Evolutionary conservation across 495 filamentous ascomycete genomes (phyloP).

Genomic region (Aspergillus sclerotiicarbonarius): DNA sequence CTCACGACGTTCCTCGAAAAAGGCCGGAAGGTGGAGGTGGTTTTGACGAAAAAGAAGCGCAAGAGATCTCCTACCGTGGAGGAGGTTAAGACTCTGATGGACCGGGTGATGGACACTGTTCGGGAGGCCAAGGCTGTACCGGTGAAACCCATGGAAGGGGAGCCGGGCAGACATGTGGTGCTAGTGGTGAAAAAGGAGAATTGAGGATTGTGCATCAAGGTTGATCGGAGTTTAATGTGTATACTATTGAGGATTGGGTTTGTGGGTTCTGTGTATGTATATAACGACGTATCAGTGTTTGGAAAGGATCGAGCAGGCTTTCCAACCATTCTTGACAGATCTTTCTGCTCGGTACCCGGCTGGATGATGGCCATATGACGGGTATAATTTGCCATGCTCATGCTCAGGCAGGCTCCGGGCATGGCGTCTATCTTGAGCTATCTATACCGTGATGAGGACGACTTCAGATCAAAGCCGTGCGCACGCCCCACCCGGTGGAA

Average conservation of each 20-base stretch:
- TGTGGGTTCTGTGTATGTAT: too few species aligned
- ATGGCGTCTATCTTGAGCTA: too few species aligned
- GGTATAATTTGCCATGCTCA: too few species aligned
- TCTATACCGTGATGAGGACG: too few species aligned
- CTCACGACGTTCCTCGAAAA: slow-evolving; percentile 61
- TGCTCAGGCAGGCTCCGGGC: too few species aligned
- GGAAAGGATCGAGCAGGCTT: too few species aligned
- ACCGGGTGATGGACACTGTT: slow-evolving; percentile 34
- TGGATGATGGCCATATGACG: too few species aligned
- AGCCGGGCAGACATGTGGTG: slow-evolving; percentile 39
- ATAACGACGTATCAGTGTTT: too few species aligned
- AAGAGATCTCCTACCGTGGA: slow-evolving; percentile 42
- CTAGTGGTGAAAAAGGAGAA: slow-evolving; percentile 40
- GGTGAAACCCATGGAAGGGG: slow-evolving; percentile 42
- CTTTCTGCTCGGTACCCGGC: too few species aligned
- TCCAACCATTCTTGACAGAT: too few species aligned
- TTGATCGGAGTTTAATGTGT: neutral
- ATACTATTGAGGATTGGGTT: neutral
- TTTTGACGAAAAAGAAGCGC: slow-evolving; percentile 49
- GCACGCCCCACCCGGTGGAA: too few species aligned
- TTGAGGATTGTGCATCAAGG: neutral
- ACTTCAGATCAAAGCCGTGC: too few species aligned
- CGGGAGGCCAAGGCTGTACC: slow-evolving; percentile 37
- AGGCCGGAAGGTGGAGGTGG: slow-evolving; percentile 61
- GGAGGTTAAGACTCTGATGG: slow-evolving; percentile 43